Evolutionary conservation across 345 rosid species (phyloP).

Genomic region (Kernera saxatilis): DNA sequence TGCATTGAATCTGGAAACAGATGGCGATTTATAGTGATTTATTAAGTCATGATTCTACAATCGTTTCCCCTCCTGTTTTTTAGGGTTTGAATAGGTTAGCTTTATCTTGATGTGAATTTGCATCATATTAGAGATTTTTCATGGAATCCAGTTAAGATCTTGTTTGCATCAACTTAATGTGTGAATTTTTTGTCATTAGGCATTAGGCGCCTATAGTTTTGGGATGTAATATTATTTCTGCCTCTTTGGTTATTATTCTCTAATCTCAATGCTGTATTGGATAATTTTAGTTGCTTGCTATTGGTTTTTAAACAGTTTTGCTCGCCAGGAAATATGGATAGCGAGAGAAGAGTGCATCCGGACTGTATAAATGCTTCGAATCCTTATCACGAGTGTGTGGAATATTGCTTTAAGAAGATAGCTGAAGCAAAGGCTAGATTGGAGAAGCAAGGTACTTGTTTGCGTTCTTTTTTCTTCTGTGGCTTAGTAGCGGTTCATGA

Average conservation of each 20-base stretch:
- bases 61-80: not conserved
- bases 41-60: not conserved
- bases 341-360: constrained; percentile 51
- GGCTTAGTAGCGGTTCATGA: not conserved
- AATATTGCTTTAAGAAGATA: constrained; percentile 70
- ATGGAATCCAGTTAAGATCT: not conserved
- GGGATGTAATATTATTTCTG: not conserved
- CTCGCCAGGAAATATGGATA: constrained; percentile 28
- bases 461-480: not conserved
- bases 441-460: constrained; percentile 43
- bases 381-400: constrained; percentile 75
- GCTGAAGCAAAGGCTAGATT: constrained; percentile 50
- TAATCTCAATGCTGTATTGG: not conserved
- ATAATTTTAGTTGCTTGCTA: not conserved
- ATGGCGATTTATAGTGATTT: not conserved
- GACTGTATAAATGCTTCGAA: constrained; percentile 69
- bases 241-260: not conserved
- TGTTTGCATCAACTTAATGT: not conserved
- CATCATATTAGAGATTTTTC: not conserved
- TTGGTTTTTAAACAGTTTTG: not conserved
- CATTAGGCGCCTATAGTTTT: not conserved
- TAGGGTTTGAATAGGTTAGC: constrained; percentile 18
- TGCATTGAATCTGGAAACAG: not conserved
- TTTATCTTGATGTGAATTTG: not conserved
- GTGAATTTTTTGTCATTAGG: not conserved